Base-by-base conservation (phyloP, 1,284 basidiomycete genomes). In the Pholiota adiposa region DNA sequence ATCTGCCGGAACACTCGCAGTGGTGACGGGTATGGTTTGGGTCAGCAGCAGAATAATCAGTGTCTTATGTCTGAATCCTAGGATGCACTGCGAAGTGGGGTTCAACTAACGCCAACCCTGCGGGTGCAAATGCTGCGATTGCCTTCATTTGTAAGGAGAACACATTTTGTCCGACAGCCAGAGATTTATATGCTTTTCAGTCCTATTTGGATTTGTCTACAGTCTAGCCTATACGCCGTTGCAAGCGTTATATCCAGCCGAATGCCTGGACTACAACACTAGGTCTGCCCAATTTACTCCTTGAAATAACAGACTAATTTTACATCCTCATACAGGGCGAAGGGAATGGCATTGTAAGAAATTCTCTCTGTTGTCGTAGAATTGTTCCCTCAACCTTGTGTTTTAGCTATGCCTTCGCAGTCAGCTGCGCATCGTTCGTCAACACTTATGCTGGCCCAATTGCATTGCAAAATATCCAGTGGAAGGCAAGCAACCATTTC, bases 241-340 rank as follows among this genome's bases (percentile, higher is more conserved):
- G 18, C 83, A 87, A 69, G 84, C 81, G 3, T 69, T 86, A 8
- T 83, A 85, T 60, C 84, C 86, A 0, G 79, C 80, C 19, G 85
- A 87, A 63, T 82, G 80, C 60, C 73, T 86, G 27, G 74, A 81
- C 58, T 84, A 82, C 52, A 84, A 82, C 58, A 81, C 83, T 49
- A 78, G 83, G 77, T 77, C 60, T 52, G 68, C 25, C n/a, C n/a
- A n/a, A n/a, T n/a, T n/a, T n/a, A n/a, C n/a, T n/a, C n/a, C n/a
- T n/a, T n/a, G n/a, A n/a, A n/a, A n/a, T n/a, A n/a, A n/a, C n/a
- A n/a, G n/a, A n/a, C n/a, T n/a, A n/a, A n/a, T n/a, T n/a, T n/a
- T n/a, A n/a, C n/a, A n/a, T n/a, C n/a, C 38, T 14, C 16, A 52
- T 25, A 6, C 38, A 76, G 77, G 54, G 85, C 85, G 5, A 86